These are phyloP conservation scores for Chytriomyces hyalinus DNA, from an alignment of 192 early-diverging fungal genomes.

Conservation along the genomic window DNA sequence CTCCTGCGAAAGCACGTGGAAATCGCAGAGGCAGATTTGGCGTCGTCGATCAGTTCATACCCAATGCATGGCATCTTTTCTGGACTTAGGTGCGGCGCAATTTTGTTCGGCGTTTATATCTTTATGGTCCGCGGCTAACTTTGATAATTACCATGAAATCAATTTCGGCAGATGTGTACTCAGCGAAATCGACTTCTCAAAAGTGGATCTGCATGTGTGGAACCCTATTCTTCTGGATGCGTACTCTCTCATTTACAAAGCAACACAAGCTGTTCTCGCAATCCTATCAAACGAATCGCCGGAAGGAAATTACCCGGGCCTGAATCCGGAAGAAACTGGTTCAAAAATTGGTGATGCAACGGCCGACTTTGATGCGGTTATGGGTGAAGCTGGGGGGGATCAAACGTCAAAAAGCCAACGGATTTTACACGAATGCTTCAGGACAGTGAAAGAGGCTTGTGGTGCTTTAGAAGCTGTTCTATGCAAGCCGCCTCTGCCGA, in stretches of 20 bases:
- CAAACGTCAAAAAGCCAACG: constrained; percentile 78
- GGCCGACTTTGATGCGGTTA: constrained; percentile 28
- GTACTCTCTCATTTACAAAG: constrained; percentile 26
- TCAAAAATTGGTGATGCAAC: constrained; percentile 35
- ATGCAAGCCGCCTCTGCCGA: constrained; percentile 47
- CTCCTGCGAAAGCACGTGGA: constrained; percentile 56
- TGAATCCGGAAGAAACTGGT: constrained; percentile 69
- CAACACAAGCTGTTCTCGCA: constrained; percentile 39
- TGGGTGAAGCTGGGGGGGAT: constrained; percentile 50
- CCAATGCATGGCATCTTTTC: constrained; percentile 67
- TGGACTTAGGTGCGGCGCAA: too few relatives aligned
- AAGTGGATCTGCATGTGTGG: constrained; percentile 26
- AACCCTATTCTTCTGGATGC: constrained; percentile 9
- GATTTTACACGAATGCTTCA: constrained; percentile 89
- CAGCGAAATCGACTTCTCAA: too few relatives aligned
- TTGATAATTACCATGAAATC: too few relatives aligned
- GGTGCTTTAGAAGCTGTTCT: constrained; percentile 56
- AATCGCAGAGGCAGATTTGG: constrained; percentile 52
- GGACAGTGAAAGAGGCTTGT: constrained; percentile 87
- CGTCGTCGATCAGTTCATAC: constrained; percentile 51
- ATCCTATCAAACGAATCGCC: constrained; percentile 52
- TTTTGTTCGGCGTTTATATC: too few relatives aligned
- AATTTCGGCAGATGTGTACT: too few relatives aligned
- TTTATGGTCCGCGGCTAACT: too few relatives aligned
- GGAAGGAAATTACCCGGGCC: constrained; percentile 88